Evolutionary conservation across 306 rosid genomes (phyloP).

Genomic region (Castanea crenata): DNA sequence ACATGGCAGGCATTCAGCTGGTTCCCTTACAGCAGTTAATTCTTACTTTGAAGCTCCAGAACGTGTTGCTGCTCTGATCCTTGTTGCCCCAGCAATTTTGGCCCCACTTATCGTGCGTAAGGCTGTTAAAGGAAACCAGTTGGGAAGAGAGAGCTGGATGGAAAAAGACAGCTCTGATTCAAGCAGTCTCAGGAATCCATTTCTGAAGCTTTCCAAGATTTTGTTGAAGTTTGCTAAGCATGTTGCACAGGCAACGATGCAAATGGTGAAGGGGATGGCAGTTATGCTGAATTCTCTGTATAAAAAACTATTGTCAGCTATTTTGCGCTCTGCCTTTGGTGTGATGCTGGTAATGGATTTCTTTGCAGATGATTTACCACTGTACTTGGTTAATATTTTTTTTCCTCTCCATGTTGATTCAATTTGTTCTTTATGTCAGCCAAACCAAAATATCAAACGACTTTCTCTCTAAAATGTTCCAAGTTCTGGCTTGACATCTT

Average conservation of each 20-base stretch:
- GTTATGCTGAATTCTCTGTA: slow-evolving; percentile 50
- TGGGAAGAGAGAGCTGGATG: slow-evolving; percentile 36
- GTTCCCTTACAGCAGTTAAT: slow-evolving; percentile 74
- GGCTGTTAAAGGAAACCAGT: slow-evolving; percentile 30
- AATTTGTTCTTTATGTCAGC: neutral
- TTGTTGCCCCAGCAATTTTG: slow-evolving; percentile 82
- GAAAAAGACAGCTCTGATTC: slow-evolving; percentile 38
- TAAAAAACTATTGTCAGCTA: slow-evolving; percentile 50
- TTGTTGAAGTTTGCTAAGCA: slow-evolving; percentile 40
- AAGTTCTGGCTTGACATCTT: neutral
- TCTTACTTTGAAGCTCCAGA: slow-evolving; percentile 88
- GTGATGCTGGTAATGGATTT: slow-evolving; percentile 60
- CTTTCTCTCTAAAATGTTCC: too few relatives aligned
- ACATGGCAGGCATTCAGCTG: slow-evolving; percentile 87
- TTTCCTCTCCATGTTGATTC: neutral
- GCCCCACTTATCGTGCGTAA: slow-evolving; percentile 52
- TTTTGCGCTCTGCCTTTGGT: slow-evolving; percentile 66
- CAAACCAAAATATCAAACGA: neutral
- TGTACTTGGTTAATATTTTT: slow-evolving; percentile 13
- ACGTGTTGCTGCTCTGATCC: slow-evolving; percentile 82
- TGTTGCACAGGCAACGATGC: slow-evolving; percentile 42
- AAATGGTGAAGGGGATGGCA: slow-evolving; percentile 49
- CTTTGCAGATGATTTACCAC: slow-evolving; percentile 17
- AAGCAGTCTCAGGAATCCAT: slow-evolving; percentile 30
- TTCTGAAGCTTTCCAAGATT: slow-evolving; percentile 44